Base-by-base conservation (phyloP, 768 basidiomycete genomes). In the Favolaschia claudopus region DNA sequence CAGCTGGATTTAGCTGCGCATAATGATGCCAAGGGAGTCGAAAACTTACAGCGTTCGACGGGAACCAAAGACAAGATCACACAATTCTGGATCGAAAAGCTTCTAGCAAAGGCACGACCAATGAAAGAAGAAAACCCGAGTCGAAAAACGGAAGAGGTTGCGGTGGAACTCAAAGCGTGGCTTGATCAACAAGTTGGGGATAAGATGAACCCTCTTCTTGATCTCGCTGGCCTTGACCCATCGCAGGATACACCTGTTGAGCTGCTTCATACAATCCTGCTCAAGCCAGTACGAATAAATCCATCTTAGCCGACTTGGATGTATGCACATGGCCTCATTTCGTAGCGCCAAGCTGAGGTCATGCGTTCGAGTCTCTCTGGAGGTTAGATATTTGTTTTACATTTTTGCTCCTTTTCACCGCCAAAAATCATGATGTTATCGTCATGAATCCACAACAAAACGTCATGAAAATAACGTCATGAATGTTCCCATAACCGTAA, bases 51-150 rank as follows among this genome's bases (percentile, higher is more conserved):
- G n/a, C 38, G 22, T 15, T 27, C 47, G 3, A 62, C 46, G 2
- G 56, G 51, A 9, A 50, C 54, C 13, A 63, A 59, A 25, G 55
- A 59, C 29, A 55, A 66, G 33, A 33, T 56, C 24, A 44, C 56
- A 8, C 43, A 58, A 28, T 51, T 28, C 29, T 63, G 61, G 61
- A 58, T 63, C 32, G 50, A 58, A 22, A 27, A 25, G n/a, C 38
- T 52, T n/a, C 12, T 63, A 8, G 19, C 15, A 1, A 49, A 48
- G 36, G 7, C 36, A 12, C 32, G 47, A 12, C 15, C n/a, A 3
- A 5, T 51, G 22, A 47, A 43, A 34, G 54, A 31, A 8, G 48
- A 38, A 29, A n/a, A 44, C 10, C 46, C 46, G 3, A 4, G 38
- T 14, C 32, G 34, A 4, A 27, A 38, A 4, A 28, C 27, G 3